Conservation (phyloP, 495 filamentous ascomycete genomes). For the Podospora tetraspora region DNA sequence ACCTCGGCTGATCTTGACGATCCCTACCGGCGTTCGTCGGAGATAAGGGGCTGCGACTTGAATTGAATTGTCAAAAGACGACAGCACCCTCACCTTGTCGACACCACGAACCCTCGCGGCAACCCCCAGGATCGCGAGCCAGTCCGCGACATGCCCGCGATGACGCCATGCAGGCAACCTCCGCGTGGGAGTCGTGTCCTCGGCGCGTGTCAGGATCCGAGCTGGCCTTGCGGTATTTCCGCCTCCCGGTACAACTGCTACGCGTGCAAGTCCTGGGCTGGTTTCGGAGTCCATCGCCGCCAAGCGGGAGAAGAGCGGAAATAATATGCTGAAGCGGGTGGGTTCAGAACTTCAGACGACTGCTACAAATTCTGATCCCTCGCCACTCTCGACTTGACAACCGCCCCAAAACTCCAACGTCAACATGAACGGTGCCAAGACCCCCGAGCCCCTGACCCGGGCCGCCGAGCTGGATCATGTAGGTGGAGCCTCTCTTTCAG, state of each 20-base stretch:
- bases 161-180: background rate
- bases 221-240: background rate
- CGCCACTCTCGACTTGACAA: background rate
- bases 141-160: background rate
- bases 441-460: constrained; percentile 23
- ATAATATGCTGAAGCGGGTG: background rate
- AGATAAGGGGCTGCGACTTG: background rate
- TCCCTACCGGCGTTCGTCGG: background rate
- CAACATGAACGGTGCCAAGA: constrained; percentile 23
- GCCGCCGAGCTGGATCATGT: constrained; percentile 43
- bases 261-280: background rate
- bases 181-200: background rate
- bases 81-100: background rate
- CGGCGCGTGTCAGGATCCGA: background rate
- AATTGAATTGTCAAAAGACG: background rate
- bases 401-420: background rate
- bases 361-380: background rate
- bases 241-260: background rate
- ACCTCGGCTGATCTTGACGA: background rate
- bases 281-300: background rate
- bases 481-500: constrained; percentile 22
- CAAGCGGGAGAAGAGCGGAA: background rate
- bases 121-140: background rate
- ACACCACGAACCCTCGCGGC: background rate
- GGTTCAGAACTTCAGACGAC: background rate